Percentiles rank a stretch among this genome's conserved stretches.
Conservation (phyloP, 164 flowering plant species). For the Sedum album region DNA sequence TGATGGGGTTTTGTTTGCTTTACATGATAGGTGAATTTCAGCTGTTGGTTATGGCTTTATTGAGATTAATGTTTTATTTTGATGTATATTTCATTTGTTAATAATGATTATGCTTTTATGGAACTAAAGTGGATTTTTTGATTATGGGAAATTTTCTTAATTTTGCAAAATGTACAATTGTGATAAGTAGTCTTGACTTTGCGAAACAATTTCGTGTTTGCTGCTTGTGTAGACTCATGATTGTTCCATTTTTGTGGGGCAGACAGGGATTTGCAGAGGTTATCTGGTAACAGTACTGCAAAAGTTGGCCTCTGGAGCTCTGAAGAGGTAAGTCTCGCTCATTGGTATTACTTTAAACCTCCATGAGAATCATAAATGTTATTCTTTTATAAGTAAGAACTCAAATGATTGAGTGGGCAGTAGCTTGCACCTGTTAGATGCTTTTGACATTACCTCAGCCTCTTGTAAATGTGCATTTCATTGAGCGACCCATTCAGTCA, state of each 20-base stretch:
- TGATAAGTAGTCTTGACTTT: not conserved
- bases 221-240: slow-evolving; percentile 15
- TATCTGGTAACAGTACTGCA: slow-evolving; percentile 62
- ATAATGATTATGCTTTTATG: not conserved
- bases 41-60: not conserved
- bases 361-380: no score
- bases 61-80: not conserved
- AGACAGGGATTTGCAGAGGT: slow-evolving; percentile 98
- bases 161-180: not conserved
- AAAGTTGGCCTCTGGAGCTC: slow-evolving; percentile 64
- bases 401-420: no score
- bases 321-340: slow-evolving; percentile 47
- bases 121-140: not conserved
- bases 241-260: slow-evolving; percentile 44
- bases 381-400: no score
- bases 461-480: not conserved
- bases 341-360: not conserved
- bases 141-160: not conserved
- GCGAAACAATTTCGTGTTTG: not conserved
- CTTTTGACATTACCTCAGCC: not conserved
- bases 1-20: slow-evolving; percentile 85
- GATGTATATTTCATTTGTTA: not conserved
- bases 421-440: not conserved
- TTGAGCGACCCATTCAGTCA: slow-evolving; percentile 20
- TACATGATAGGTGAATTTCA: slow-evolving; percentile 74